Evolutionary conservation across 2,329 filamentous ascomycete genomes (phyloP).

Genomic region (Penicillium hordei): DNA sequence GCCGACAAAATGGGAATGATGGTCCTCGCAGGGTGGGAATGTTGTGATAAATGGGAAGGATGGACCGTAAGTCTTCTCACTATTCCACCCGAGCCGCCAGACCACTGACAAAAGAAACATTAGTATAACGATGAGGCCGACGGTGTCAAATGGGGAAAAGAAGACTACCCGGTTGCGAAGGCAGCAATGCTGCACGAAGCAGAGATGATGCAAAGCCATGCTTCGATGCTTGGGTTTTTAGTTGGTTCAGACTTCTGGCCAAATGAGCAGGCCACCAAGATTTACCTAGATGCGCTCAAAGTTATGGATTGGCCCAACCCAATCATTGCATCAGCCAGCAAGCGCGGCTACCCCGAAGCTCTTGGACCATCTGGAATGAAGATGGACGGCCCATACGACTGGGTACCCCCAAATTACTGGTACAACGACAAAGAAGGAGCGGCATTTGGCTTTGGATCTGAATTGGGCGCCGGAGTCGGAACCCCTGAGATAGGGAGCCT

Average conservation of each 20-base stretch:
- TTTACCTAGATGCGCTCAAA: constrained; percentile 55
- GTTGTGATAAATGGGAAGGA: constrained; percentile 67
- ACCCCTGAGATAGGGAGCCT: constrained; percentile 59
- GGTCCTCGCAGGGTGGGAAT: constrained; percentile 65
- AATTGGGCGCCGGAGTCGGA: constrained; percentile 62
- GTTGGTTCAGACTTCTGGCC: constrained; percentile 66
- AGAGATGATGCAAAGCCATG: constrained; percentile 59
- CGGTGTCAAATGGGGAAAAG: constrained; percentile 50
- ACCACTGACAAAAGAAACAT: not conserved
- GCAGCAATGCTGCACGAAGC: constrained; percentile 61
- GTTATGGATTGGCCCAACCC: constrained; percentile 57
- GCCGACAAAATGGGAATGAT: constrained; percentile 62
- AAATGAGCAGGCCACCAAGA: constrained; percentile 54
- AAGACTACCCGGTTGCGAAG: constrained; percentile 58
- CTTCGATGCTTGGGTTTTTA: constrained; percentile 59
- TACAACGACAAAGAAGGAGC: constrained; percentile 55
- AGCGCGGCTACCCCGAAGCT: constrained; percentile 53
- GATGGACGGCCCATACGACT: constrained; percentile 67
- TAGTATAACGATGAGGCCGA: constrained; percentile 57
- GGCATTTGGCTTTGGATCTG: constrained; percentile 64
- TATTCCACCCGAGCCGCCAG: not conserved
- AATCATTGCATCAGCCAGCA: constrained; percentile 58
- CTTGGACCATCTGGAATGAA: constrained; percentile 62
- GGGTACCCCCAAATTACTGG: constrained; percentile 67
- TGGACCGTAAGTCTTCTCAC: constrained; percentile 44